These are phyloP conservation scores for Polygonum aviculare DNA, from an alignment of 148 eudicot species.

Conservation along the genomic window DNA sequence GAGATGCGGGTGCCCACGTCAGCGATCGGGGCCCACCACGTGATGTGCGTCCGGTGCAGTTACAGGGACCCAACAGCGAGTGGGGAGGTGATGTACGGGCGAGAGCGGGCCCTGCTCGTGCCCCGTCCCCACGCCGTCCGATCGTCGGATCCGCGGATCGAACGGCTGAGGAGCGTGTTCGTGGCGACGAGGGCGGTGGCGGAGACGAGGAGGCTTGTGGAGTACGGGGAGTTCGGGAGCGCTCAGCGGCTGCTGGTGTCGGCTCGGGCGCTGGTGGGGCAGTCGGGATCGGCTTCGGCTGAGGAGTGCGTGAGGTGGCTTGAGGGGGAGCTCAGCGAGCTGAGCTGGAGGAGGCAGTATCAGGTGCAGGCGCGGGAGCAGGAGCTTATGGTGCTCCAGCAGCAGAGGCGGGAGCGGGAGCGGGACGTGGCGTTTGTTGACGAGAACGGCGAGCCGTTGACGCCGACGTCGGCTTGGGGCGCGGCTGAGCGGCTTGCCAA, in stretches of 20 bases:
- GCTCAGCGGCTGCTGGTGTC: slow-evolving; percentile 62
- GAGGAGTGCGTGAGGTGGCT: slow-evolving; percentile 39
- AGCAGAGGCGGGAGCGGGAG: slow-evolving; percentile 16
- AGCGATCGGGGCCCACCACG: slow-evolving; percentile 42
- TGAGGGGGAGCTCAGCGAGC: slow-evolving; percentile 62
- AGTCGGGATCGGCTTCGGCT: slow-evolving; percentile 35
- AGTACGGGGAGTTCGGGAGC: slow-evolving; percentile 45
- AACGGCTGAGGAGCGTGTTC: slow-evolving; percentile 61
- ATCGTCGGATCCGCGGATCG: slow-evolving; percentile 45
- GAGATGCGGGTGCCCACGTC: slow-evolving; percentile 65
- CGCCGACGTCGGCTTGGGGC: slow-evolving; percentile 96
- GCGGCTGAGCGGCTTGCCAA: slow-evolving; percentile 94
- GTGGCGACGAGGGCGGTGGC: slow-evolving; percentile 75
- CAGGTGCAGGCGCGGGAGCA: slow-evolving; percentile 19
- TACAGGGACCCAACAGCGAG: slow-evolving; percentile 52
- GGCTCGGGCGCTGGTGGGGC: slow-evolving; percentile 55
- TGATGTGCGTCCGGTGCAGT: slow-evolving; percentile 51
- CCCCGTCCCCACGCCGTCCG: slow-evolving; percentile 63
- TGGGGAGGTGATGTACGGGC: slow-evolving; percentile 40
- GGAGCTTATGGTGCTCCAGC: slow-evolving; percentile 16
- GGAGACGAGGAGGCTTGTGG: slow-evolving; percentile 49
- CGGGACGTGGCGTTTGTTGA: slow-evolving; percentile 20
- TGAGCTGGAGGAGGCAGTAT: slow-evolving; percentile 37
- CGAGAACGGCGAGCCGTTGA: slow-evolving; percentile 68
- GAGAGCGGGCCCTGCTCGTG: slow-evolving; percentile 40